phyloP scores from a whole-genome alignment of 2,329 filamentous ascomycete species.

The Phaeomoniella chlamydospora region DNA sequence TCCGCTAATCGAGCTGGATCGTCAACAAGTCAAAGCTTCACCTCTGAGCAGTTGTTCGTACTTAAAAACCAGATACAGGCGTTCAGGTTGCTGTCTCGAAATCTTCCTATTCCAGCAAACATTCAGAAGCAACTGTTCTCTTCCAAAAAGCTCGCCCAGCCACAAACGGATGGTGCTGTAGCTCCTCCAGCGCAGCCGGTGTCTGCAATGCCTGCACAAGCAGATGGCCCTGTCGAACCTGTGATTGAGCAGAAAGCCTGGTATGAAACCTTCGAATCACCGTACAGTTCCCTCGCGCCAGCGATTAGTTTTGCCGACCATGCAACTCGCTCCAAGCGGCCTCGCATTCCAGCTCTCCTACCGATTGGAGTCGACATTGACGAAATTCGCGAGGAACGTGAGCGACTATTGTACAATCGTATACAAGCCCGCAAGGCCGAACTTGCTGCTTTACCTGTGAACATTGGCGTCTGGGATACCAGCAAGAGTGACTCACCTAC shows the following conservation, averaged over 20 bases:
- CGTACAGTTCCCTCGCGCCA: conserved; percentile 43
- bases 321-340: conserved; percentile 57
- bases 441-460: conserved; percentile 69
- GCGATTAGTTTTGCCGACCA: conserved; percentile 71
- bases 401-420: conserved; percentile 78
- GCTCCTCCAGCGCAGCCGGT: conserved; percentile 18
- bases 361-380: conserved; percentile 81
- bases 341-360: conserved; percentile 75
- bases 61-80: conserved; percentile 78
- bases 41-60: conserved; percentile 61
- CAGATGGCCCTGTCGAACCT: conserved; percentile 11
- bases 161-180: conserved; percentile 16
- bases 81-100: conserved; percentile 82
- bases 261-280: conserved; percentile 64
- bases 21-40: conserved; percentile 43
- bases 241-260: conserved; percentile 17
- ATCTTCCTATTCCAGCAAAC: conserved; percentile 61
- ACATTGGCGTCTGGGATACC: conserved; percentile 76
- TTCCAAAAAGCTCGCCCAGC: conserved; percentile 31
- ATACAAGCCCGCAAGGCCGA: conserved; percentile 76
- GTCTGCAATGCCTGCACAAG: conserved; percentile 14
- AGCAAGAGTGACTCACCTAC: conserved; percentile 53
- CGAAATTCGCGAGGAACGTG: conserved; percentile 70
- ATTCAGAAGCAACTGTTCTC: conserved; percentile 70
- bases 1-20: conserved; percentile 15